Percentiles rank a stretch among this genome's conserved stretches.
phyloP scores from a whole-genome alignment of 1,284 basidiomycete species.

The Ganoderma leucocontextum region DNA sequence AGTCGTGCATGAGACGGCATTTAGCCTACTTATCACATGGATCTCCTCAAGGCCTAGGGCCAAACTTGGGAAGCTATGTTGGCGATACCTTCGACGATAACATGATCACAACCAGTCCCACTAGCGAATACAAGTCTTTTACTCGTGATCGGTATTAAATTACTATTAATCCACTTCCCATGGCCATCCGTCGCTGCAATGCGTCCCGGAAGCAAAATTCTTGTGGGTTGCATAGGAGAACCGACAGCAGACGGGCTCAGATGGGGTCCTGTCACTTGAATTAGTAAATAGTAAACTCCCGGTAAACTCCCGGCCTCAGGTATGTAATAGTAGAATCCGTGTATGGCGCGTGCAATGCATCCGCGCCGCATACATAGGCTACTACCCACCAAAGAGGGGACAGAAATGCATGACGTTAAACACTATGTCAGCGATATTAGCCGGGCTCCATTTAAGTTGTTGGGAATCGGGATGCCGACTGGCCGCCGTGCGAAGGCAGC shows the following conservation, averaged over 20 bases:
- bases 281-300: neutral
- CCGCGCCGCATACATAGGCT: no score
- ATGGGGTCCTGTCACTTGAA: neutral
- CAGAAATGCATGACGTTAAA: neutral
- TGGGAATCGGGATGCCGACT: neutral
- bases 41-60: conserved; percentile 6
- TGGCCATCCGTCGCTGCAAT: neutral
- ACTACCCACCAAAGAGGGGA: neutral
- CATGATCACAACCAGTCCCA: conserved; percentile 18
- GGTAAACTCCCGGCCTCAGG: no score
- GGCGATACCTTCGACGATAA: conserved; percentile 20
- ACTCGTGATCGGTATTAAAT: neutral
- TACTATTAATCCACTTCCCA: neutral
- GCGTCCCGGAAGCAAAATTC: neutral
- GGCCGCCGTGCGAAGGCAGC: neutral
- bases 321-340: no score
- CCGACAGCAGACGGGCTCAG: neutral
- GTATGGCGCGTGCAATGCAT: no score
- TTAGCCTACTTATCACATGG: conserved; percentile 27
- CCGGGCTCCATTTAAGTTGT: neutral
- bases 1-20: conserved; percentile 6
- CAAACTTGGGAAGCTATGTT: conserved; percentile 6
- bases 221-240: neutral
- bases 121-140: neutral
- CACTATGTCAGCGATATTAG: neutral